phyloP scores from a whole-genome alignment of 2,329 filamentous ascomycete species.

The Xylaria hypoxylon region DNA sequence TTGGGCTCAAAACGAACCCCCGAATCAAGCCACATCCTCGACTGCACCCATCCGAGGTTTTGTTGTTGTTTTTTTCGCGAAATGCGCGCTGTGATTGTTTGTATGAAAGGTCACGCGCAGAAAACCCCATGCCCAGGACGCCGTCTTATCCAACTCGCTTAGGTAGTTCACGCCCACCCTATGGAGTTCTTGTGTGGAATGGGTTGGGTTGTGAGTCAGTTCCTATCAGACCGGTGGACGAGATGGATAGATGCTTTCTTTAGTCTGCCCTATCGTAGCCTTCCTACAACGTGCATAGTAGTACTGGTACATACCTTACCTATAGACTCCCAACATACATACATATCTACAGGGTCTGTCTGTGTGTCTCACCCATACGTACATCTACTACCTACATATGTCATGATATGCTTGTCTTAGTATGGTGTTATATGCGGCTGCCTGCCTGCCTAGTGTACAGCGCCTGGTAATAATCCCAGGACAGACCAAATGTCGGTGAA shows the following conservation, averaged over 20 bases:
- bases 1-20: not conserved
- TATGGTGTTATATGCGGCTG: slow-evolving; percentile 5
- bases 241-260: slow-evolving; percentile 8
- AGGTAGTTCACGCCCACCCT: slow-evolving; percentile 7
- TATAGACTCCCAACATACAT: not conserved
- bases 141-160: not conserved
- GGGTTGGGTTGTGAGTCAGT: slow-evolving; percentile 6
- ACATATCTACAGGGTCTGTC: not conserved
- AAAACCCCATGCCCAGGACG: slow-evolving; percentile 9
- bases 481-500: slow-evolving; percentile 32
- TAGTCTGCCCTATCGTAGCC: not conserved
- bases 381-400: slow-evolving; percentile 1
- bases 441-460: slow-evolving; percentile 2
- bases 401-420: slow-evolving; percentile 27
- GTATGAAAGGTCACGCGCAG: slow-evolving; percentile 14
- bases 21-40: not conserved
- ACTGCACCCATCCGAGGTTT: not conserved
- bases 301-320: not conserved
- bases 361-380: not conserved
- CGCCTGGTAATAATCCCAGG: slow-evolving; percentile 13
- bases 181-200: not conserved
- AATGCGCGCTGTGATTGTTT: slow-evolving; percentile 5
- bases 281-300: too few relatives aligned
- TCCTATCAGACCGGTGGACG: not conserved
- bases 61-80: not conserved